Percentiles rank a stretch among this genome's conserved stretches.
Conservation (phyloP, 257 asterid genomes). For the Handroanthus guayacan region DNA sequence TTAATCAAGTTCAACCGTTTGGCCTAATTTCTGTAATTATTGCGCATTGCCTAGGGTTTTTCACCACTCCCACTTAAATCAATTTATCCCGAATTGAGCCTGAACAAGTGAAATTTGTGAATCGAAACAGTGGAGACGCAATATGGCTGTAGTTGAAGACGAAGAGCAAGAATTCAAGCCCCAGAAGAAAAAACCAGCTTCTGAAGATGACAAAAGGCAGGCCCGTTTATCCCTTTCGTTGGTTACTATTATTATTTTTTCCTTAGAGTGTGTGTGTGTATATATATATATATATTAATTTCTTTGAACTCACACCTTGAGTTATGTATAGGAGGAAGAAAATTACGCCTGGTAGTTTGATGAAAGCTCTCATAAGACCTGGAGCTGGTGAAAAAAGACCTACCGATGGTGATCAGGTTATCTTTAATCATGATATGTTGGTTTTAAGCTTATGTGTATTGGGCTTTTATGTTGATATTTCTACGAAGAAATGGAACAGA, state of each 20-base stretch:
- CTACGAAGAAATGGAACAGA: conserved; percentile 3
- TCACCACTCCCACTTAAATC: conserved; percentile 36
- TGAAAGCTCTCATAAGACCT: conserved; percentile 94
- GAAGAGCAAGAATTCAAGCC: conserved; percentile 52
- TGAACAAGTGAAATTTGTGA: conserved; percentile 15
- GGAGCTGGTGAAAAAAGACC: conserved; percentile 84
- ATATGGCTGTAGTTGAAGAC: conserved; percentile 71
- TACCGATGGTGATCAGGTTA: conserved; percentile 89
- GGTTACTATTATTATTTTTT: neutral
- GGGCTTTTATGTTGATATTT: neutral
- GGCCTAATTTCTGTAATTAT: conserved; percentile 18
- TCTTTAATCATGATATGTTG: conserved; percentile 4
- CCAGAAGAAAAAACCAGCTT: conserved; percentile 62
- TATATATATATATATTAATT: neutral
- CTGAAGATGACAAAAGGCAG: conserved; percentile 87
- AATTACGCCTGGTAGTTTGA: conserved; percentile 88
- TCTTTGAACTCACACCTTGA: neutral
- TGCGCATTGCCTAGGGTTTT: conserved; percentile 44
- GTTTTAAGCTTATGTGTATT: neutral
- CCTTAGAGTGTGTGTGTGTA: too few relatives aligned
- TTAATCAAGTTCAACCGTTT: neutral
- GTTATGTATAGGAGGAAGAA: conserved; percentile 68
- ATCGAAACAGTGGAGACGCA: conserved; percentile 19
- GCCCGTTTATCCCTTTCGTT: neutral
- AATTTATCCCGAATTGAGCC: conserved; percentile 27